Evolutionary conservation across 768 basidiomycete genomes (phyloP), one percentile per base, ranked within the genome.

Genomic region (Lentinula aciculospora): DNA sequence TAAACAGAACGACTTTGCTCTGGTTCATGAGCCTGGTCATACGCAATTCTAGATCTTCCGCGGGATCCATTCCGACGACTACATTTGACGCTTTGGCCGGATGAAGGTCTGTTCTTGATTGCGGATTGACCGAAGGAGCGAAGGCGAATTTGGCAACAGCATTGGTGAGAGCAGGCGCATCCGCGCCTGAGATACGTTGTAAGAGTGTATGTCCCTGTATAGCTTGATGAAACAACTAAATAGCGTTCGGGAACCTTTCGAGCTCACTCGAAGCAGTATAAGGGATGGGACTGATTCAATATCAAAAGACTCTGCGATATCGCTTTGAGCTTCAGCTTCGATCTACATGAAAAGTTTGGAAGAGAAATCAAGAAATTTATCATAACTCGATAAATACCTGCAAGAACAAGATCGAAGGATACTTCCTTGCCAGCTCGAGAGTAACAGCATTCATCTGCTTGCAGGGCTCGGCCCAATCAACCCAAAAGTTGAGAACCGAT

Each of bases 401-500:
- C 13, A 98, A 75, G 59, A 92, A 88, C 25, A 98, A 76, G 1
- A 89, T 70, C 2, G 74, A 63, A 0, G 83, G 75, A 66, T 92
- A 81, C 67, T 89, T 88, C 61, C 79, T 82, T 1, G 94, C 82
- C 45, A 96, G 77, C 65, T 90, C 88, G 9, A 66, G 59, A 17
- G 89, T 82, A 3, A 94, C 83, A 45, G 84, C 76, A 73, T 94
- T 94, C 88, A 97, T 96, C 65, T 87, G 81, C 64, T 80, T 79
- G 77, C 95, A 98, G 39, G 94, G 94, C 60, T 83, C 89, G 0
- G 94, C 97, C 92, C 93, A 89, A 71, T 83, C 76, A 40, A 95
- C 92, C 89, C 94, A 95, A 70, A 98, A 99, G 73, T 90, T 92
- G 67, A 97, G 97, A 9, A 96, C 76, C 3, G 94, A 94, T 23